These are phyloP conservation scores for Leucogyrophana mollusca DNA, from an alignment of 768 basidiomycete genomes.

Conservation along the genomic window DNA sequence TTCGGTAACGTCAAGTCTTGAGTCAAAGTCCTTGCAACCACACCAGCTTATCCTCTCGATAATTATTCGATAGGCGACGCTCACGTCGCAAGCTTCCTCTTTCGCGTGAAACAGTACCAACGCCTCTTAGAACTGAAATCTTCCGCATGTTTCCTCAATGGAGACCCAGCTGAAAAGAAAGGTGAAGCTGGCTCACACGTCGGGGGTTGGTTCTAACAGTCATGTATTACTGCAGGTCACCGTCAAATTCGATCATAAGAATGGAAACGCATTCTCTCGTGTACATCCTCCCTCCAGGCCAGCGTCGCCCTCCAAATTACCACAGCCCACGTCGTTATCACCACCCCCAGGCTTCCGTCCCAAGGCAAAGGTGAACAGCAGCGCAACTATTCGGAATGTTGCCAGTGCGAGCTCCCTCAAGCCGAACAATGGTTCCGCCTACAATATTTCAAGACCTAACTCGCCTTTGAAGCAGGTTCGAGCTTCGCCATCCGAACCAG, in stretches of 20 bases:
- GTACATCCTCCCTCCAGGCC: slow-evolving; percentile 41
- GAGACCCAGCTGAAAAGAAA: slow-evolving; percentile 45
- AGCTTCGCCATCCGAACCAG: slow-evolving; percentile 21
- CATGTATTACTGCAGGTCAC: slow-evolving; percentile 42
- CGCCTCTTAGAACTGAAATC: no score
- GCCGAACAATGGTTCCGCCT: slow-evolving; percentile 32
- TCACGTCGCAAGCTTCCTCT: no score
- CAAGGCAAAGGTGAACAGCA: slow-evolving; percentile 63
- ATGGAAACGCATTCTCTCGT: slow-evolving; percentile 27
- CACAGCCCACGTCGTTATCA: slow-evolving; percentile 22
- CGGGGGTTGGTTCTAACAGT: neutral
- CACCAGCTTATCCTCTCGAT: no score
- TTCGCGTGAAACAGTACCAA: no score
- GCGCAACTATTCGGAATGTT: slow-evolving; percentile 37
- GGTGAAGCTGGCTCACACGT: slow-evolving; percentile 31
- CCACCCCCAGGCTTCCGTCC: slow-evolving; percentile 36
- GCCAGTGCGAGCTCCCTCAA: slow-evolving; percentile 21
- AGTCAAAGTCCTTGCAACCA: neutral
- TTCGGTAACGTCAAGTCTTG: neutral
- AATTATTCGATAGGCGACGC: neutral
- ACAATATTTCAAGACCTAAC: slow-evolving; percentile 39
- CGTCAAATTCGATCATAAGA: slow-evolving; percentile 46
- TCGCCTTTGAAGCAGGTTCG: slow-evolving; percentile 39
- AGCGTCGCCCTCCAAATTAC: slow-evolving; percentile 46
- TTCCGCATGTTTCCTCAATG: slow-evolving; percentile 25